These are phyloP conservation scores for Sisymbrium altissimum DNA, from an alignment of 345 rosid genomes.

Conservation along the genomic window DNA sequence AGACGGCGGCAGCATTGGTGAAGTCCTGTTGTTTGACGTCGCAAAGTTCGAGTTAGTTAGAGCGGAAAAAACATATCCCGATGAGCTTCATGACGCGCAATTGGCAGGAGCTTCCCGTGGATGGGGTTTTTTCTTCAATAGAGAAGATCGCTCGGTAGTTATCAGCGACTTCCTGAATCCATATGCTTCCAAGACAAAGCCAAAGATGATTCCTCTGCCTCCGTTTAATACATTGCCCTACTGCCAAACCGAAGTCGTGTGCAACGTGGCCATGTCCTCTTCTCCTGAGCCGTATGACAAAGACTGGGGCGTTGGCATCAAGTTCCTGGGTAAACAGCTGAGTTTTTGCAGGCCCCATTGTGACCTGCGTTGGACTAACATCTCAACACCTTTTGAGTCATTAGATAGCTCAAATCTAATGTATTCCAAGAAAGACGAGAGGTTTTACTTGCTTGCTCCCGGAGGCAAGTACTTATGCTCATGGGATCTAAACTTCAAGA, in stretches of 20 bases:
- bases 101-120: constrained; percentile 1
- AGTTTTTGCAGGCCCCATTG: constrained; percentile 1
- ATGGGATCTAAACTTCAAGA: background rate
- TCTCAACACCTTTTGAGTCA: background rate
- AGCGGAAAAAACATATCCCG: no score
- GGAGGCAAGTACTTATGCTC: background rate
- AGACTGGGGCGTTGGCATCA: constrained; percentile 2
- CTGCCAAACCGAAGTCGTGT: constrained; percentile 1
- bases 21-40: no score
- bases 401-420: background rate
- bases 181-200: background rate
- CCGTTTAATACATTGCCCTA: background rate
- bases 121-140: background rate
- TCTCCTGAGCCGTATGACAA: background rate
- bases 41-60: no score
- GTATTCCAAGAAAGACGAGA: no score
- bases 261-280: constrained; percentile 19
- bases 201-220: constrained; percentile 4
- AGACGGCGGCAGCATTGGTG: no score
- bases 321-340: constrained; percentile 11
- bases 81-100: background rate
- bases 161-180: background rate
- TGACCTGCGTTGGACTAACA: constrained; percentile 13
- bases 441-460: no score
- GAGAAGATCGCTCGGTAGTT: background rate